phyloP scores from a whole-genome alignment of 208 protist genomes.

The Leishmania tropica region DNA sequence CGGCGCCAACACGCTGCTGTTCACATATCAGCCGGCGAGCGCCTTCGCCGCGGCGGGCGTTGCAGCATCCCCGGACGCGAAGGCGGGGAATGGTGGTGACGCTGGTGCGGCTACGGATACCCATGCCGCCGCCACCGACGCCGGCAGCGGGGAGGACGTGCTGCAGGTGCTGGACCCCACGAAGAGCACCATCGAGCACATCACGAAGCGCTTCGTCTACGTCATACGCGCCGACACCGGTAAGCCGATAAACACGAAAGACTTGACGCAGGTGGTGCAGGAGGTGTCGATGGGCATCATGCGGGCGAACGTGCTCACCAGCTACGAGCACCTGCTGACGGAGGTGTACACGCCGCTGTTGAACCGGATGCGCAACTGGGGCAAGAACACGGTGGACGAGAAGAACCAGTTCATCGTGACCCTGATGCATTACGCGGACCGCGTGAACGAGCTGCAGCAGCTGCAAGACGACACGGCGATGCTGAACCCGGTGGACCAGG shows the following conservation, averaged over 20 bases:
- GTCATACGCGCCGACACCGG: slow-evolving; percentile 56
- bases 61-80: slow-evolving; percentile 1
- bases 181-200: slow-evolving; percentile 57
- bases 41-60: slow-evolving; percentile 7
- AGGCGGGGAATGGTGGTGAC: slow-evolving; percentile 10
- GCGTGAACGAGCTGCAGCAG: slow-evolving; percentile 90
- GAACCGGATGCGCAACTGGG: slow-evolving; percentile 81
- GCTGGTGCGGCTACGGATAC: neutral
- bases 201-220: slow-evolving; percentile 87
- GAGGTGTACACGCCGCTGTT: slow-evolving; percentile 93
- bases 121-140: slow-evolving; percentile 12
- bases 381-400: slow-evolving; percentile 87
- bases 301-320: slow-evolving; percentile 78
- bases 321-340: slow-evolving; percentile 88
- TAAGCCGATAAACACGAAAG: slow-evolving; percentile 75
- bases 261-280: slow-evolving; percentile 77
- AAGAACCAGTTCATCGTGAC: slow-evolving; percentile 86
- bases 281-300: slow-evolving; percentile 88
- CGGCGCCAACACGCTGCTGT: slow-evolving; percentile 79
- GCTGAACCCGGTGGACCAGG: slow-evolving; percentile 63
- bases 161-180: slow-evolving; percentile 74
- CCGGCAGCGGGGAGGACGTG: slow-evolving; percentile 47
- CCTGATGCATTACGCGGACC: slow-evolving; percentile 89
- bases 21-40: slow-evolving; percentile 75
- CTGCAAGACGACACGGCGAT: slow-evolving; percentile 68